Conservation (phyloP, 306 rosid genomes). For the Cucurbita moschata region DNA sequence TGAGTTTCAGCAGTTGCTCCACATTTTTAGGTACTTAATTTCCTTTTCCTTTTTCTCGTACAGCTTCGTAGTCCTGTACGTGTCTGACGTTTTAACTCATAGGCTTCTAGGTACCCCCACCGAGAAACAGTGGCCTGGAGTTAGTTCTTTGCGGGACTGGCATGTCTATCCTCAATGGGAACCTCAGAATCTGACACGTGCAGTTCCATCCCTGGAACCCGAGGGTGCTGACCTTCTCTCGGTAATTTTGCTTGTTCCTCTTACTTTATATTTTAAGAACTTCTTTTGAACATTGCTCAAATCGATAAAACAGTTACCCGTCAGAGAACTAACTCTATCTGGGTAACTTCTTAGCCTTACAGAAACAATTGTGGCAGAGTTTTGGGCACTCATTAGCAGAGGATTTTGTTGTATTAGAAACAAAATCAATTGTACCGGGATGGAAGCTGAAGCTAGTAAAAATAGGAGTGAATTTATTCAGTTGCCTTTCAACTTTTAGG, state of each 20-base stretch:
- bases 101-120: slow-evolving; percentile 86
- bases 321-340: neutral
- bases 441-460: neutral
- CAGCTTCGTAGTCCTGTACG: neutral
- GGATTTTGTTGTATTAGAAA: neutral
- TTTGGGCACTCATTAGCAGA: neutral
- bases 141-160: slow-evolving; percentile 75
- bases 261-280: neutral
- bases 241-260: slow-evolving; percentile 21
- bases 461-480: neutral
- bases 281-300: neutral
- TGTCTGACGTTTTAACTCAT: neutral
- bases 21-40: slow-evolving; percentile 52
- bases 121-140: slow-evolving; percentile 84
- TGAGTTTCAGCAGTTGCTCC: slow-evolving; percentile 81
- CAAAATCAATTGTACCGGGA: neutral
- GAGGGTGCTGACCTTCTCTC: slow-evolving; percentile 78
- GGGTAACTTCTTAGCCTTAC: neutral
- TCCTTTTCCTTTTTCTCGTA: neutral
- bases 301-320: neutral
- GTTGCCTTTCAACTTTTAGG: neutral
- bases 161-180: slow-evolving; percentile 88
- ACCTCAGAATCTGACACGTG: slow-evolving; percentile 52
- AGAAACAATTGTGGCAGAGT: neutral
- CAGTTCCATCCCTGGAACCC: slow-evolving; percentile 58